Conservation (phyloP, 139 green algal genomes). For the Chlorella vulgaris region DNA sequence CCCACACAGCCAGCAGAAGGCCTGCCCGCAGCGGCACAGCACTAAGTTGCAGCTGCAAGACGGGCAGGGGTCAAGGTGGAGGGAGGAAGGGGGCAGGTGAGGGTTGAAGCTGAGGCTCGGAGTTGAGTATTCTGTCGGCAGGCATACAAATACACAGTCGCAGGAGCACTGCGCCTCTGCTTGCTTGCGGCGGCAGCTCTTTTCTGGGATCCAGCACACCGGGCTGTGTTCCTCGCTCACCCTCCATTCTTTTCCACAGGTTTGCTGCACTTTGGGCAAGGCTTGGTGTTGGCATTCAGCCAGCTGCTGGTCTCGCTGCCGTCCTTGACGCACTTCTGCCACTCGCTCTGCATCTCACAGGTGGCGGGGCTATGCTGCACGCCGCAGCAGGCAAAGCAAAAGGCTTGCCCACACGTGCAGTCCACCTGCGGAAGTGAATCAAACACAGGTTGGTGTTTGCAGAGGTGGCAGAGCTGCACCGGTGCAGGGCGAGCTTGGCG, state of each 20-base stretch:
- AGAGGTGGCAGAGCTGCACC: neutral
- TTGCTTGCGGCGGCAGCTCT: no score
- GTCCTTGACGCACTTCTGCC: constrained; percentile 81
- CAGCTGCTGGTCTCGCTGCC: constrained; percentile 73
- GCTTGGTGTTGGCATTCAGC: constrained; percentile 78
- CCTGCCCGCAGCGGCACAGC: constrained; percentile 84
- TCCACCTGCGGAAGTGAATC: constrained; percentile 22
- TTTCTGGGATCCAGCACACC: no score
- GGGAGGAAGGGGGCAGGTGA: neutral
- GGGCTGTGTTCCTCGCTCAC: constrained; percentile 5
- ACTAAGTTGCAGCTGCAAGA: constrained; percentile 86
- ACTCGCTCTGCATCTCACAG: constrained; percentile 86
- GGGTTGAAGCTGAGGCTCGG: neutral
- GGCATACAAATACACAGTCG: no score
- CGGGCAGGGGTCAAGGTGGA: no score
- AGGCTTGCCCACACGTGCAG: constrained; percentile 76
- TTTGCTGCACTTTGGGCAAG: constrained; percentile 77
- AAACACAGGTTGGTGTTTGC: neutral
- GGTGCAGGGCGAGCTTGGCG: no score
- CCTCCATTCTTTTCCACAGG: constrained; percentile 92
- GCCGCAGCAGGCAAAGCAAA: constrained; percentile 87
- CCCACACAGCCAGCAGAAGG: constrained; percentile 94
- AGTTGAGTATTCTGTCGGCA: no score
- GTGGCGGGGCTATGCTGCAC: constrained; percentile 86
- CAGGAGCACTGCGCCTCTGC: no score